Evolutionary conservation across 2,329 filamentous ascomycete species (phyloP).

Genomic region (Pleochaeta shiraiana): DNA sequence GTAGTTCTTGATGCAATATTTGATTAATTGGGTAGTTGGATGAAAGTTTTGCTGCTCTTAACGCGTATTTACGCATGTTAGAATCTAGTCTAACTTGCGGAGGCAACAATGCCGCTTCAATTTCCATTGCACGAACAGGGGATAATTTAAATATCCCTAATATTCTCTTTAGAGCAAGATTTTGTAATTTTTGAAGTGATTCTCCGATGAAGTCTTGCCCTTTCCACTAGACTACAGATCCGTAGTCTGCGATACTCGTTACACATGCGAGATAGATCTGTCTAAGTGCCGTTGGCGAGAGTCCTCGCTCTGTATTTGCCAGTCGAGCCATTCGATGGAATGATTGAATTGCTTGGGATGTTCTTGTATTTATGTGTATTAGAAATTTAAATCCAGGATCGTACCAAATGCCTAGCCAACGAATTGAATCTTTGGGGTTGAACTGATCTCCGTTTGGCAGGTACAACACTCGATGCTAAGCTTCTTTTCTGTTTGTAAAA

Average conservation of each 20-base stretch:
- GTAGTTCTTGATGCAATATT: too few relatives aligned
- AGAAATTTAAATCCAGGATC: too few relatives aligned
- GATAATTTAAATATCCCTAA: too few relatives aligned
- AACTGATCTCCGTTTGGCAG: not conserved
- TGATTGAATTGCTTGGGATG: too few relatives aligned
- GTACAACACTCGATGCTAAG: not conserved
- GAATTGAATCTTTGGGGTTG: not conserved
- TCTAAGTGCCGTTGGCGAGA: not conserved
- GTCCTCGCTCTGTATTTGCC: not conserved
- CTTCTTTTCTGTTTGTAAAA: not conserved
- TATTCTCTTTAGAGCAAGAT: not conserved
- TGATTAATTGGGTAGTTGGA: too few relatives aligned
- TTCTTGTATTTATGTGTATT: too few relatives aligned
- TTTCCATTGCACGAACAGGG: too few relatives aligned
- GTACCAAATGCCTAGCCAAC: too few relatives aligned
- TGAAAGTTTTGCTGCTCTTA: too few relatives aligned
- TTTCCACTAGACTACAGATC: not conserved
- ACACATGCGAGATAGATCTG: not conserved
- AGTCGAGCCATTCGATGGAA: not conserved
- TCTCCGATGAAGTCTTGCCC: not conserved
- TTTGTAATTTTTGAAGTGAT: not conserved
- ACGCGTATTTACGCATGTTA: too few relatives aligned
- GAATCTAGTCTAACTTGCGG: too few relatives aligned
- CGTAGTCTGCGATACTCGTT: not conserved
- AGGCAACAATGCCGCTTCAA: too few relatives aligned